Conservation (phyloP, 257 asterid genomes). For the Gynochthodes officinalis region DNA sequence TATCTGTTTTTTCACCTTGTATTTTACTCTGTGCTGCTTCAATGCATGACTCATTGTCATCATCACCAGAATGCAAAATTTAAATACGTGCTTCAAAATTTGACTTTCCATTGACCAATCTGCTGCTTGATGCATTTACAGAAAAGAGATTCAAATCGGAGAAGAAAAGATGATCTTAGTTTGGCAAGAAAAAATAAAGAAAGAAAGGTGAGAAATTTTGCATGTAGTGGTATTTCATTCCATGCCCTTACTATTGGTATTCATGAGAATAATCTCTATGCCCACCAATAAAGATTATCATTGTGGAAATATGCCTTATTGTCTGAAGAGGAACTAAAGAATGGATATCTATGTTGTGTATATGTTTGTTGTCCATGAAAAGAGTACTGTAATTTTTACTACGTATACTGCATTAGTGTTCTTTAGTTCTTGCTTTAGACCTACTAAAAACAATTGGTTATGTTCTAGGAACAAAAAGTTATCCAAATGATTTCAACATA, state of each 20-base stretch:
- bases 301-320: not conserved
- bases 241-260: not conserved
- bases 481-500: not conserved
- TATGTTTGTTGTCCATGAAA: not conserved
- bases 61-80: not conserved
- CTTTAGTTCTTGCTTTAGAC: not conserved
- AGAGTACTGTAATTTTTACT: not conserved
- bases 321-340: not conserved
- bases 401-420: not conserved
- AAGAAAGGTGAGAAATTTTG: conserved; percentile 50
- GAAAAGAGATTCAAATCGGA: conserved; percentile 78
- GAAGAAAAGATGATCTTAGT: conserved; percentile 70
- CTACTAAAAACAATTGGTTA: not conserved
- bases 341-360: not conserved
- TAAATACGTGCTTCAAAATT: not conserved
- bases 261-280: not conserved
- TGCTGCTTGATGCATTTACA: conserved; percentile 28
- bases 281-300: not conserved
- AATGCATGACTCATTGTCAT: not conserved
- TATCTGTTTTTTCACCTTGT: not conserved
- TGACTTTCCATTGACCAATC: not conserved
- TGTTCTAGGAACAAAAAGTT: not conserved
- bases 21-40: too few relatives aligned
- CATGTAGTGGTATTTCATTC: not conserved
- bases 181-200: conserved; percentile 67